These are phyloP conservation scores for Effrenium voratum DNA, from an alignment of 73 alveolate species.

Conservation along the genomic window DNA sequence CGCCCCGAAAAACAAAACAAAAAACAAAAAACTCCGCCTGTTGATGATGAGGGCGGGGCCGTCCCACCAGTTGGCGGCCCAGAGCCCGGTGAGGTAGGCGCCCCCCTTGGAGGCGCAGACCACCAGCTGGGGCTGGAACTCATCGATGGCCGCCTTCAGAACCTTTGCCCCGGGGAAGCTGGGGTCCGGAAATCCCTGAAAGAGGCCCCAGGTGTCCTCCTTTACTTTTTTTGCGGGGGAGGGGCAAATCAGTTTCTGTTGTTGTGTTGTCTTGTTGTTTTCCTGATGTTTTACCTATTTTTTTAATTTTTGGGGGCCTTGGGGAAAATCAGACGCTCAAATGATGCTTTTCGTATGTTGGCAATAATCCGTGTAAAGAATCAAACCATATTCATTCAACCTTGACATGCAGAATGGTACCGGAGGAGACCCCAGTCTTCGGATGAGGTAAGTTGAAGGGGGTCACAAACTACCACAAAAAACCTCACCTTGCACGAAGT, in stretches of 20 bases:
- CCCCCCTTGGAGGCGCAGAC: conserved; percentile 93
- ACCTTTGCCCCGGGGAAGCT: not conserved
- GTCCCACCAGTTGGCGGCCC: conserved; percentile 62
- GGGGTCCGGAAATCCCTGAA: not conserved
- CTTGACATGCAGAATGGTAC: not conserved
- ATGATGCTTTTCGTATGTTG: too few species aligned
- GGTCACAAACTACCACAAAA: not conserved
- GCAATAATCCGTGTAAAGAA: too few species aligned
- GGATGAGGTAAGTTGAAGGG: not conserved
- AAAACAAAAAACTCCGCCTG: conserved; percentile 15
- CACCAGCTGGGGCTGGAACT: conserved; percentile 67
- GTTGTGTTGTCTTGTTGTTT: too few species aligned
- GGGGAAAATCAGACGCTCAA: too few species aligned
- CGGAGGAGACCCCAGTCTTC: not conserved
- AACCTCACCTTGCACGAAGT: too few species aligned
- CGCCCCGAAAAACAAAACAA: too few species aligned
- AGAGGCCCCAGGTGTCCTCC: not conserved
- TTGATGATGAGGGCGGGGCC: conserved; percentile 85
- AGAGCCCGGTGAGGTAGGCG: conserved; percentile 50
- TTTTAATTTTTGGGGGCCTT: too few species aligned
- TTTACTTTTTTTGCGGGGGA: too few species aligned
- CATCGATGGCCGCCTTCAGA: conserved; percentile 77
- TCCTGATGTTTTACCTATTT: too few species aligned
- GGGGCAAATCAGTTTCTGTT: too few species aligned
- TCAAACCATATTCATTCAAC: too few species aligned